Conservation (phyloP, 2,329 filamentous ascomycete genomes). For the Endothia cerciana region DNA sequence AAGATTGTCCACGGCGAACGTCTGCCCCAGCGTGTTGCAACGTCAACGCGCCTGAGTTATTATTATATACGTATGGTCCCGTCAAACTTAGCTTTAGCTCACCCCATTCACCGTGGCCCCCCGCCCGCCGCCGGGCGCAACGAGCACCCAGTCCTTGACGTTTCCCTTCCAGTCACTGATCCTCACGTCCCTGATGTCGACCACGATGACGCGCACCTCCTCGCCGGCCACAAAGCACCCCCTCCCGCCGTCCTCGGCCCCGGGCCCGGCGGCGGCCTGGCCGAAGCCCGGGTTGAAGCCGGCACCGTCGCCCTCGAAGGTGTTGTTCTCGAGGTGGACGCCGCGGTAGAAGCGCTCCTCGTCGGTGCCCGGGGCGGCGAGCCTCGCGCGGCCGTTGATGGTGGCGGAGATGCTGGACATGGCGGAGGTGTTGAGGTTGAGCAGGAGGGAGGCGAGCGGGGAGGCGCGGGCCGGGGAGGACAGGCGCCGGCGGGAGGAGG, state of each 20-base stretch:
- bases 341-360: constrained; percentile 85
- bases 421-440: constrained; percentile 89
- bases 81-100: constrained; percentile 30
- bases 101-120: constrained; percentile 45
- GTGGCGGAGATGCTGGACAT: constrained; percentile 89
- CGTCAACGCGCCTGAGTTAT: too few species aligned
- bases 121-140: constrained; percentile 37
- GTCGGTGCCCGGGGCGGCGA: constrained; percentile 73
- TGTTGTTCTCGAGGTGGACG: constrained; percentile 89
- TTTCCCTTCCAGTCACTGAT: constrained; percentile 96
- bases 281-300: constrained; percentile 27
- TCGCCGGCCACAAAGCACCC: constrained; percentile 77
- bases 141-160: constrained; percentile 74
- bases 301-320: constrained; percentile 66
- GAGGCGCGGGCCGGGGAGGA: constrained; percentile 60
- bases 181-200: constrained; percentile 80
- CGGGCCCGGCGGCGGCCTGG: constrained; percentile 4
- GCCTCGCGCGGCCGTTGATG: constrained; percentile 83
- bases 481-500: constrained; percentile 53
- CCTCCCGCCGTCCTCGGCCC: constrained; percentile 55
- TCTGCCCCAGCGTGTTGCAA: too few species aligned
- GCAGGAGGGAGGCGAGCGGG: constrained; percentile 78
- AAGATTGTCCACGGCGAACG: too few species aligned
- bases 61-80: too few species aligned
- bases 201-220: constrained; percentile 85